Percentiles rank a stretch among this genome's conserved stretches.
phyloP scores from a whole-genome alignment of 2,329 filamentous ascomycete genomes.

The Trichoderma arundinaceum region DNA sequence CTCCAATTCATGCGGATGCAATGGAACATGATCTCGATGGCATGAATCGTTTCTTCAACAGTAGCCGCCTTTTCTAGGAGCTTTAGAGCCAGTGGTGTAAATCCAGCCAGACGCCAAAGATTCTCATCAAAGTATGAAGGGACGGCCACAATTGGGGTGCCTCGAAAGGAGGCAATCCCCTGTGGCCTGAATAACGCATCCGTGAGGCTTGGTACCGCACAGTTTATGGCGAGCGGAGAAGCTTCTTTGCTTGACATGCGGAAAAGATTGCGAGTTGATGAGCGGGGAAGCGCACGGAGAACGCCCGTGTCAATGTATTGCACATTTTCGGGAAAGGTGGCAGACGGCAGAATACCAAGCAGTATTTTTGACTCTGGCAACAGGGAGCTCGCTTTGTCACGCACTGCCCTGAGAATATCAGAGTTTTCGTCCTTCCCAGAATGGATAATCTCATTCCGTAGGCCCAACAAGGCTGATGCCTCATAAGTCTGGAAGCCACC shows the following conservation, averaged over 20 bases:
- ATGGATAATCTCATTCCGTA: constrained; percentile 89
- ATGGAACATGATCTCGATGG: constrained; percentile 83
- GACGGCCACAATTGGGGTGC: constrained; percentile 78
- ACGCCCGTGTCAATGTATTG: constrained; percentile 78
- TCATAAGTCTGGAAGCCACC: constrained; percentile 96
- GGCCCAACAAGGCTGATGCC: constrained; percentile 86
- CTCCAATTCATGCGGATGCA: constrained; percentile 92
- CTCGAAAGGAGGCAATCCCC: constrained; percentile 81
- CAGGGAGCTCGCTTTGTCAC: constrained; percentile 80
- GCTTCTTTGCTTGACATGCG: constrained; percentile 54
- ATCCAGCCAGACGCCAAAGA: constrained; percentile 91
- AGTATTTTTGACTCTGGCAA: constrained; percentile 82
- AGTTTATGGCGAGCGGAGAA: constrained; percentile 84
- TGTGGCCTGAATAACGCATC: constrained; percentile 83
- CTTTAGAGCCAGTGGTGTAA: constrained; percentile 82
- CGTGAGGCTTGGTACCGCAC: constrained; percentile 83
- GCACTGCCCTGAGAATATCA: constrained; percentile 87
- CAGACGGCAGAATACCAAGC: constrained; percentile 80
- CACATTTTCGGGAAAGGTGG: constrained; percentile 81
- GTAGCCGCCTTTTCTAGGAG: constrained; percentile 78
- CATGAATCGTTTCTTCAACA: constrained; percentile 72
- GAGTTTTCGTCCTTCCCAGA: constrained; percentile 89
- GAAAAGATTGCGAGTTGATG: constrained; percentile 66
- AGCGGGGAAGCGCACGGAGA: constrained; percentile 75
- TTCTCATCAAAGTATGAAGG: constrained; percentile 90